These are phyloP conservation scores for Pichia norvegensis DNA, from an alignment of 1,139 yeast genomes.

Conservation along the genomic window DNA sequence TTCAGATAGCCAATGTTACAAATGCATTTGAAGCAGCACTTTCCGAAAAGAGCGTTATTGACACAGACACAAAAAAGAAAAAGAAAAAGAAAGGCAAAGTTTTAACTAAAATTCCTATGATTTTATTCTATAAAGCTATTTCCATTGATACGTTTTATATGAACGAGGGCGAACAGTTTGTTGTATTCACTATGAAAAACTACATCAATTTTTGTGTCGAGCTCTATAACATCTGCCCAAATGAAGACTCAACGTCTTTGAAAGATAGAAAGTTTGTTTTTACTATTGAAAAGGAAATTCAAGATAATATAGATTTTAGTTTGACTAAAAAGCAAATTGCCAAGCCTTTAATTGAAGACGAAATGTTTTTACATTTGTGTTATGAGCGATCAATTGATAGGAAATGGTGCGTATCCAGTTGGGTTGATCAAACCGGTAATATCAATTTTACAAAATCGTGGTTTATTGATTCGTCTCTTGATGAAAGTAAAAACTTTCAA, in stretches of 20 bases:
- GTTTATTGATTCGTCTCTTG: constrained; percentile 37
- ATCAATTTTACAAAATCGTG: constrained; percentile 60
- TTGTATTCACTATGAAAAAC: constrained; percentile 42
- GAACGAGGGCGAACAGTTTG: constrained; percentile 34
- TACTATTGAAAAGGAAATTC: constrained; percentile 40
- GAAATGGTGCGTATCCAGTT: constrained; percentile 79
- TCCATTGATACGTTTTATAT: constrained; percentile 47
- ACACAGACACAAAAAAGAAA: constrained; percentile 24
- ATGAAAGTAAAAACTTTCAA: constrained; percentile 32
- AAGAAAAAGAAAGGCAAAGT: constrained; percentile 16
- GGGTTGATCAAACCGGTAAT: constrained; percentile 81
- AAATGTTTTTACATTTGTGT: constrained; percentile 74
- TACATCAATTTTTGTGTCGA: constrained; percentile 48
- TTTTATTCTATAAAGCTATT: constrained; percentile 45
- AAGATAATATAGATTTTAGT: constrained; percentile 45
- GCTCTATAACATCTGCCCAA: constrained; percentile 47
- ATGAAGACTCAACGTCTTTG: constrained; percentile 8
- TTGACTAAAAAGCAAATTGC: constrained; percentile 34
- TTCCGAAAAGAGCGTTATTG: constrained; percentile 18
- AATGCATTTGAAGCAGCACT: constrained; percentile 40
- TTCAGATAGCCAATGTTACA: constrained; percentile 43
- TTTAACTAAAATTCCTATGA: constrained; percentile 15
- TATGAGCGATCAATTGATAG: constrained; percentile 76
- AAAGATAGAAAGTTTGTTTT: constrained; percentile 32
- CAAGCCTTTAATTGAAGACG: constrained; percentile 42